These are phyloP conservation scores for Calcarisporium arbuscula DNA, from an alignment of 2,329 filamentous ascomycete species.

Conservation along the genomic window DNA sequence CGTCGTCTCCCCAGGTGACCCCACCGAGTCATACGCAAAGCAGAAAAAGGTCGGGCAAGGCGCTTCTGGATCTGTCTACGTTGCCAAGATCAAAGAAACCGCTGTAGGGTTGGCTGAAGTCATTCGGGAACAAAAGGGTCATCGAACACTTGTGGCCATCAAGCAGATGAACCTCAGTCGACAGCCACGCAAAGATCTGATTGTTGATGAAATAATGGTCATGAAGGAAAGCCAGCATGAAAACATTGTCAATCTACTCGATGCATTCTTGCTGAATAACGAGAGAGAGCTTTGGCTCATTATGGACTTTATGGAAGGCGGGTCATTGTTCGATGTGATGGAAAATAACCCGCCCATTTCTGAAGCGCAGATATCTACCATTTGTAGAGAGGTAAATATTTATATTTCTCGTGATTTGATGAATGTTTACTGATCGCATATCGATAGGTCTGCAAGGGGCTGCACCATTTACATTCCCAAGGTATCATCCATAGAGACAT, in stretches of 20 bases:
- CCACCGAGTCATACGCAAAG: conserved; percentile 90
- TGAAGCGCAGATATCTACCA: conserved; percentile 94
- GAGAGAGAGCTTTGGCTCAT: conserved; percentile 96
- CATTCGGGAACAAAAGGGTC: conserved; percentile 69
- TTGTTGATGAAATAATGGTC: conserved; percentile 97
- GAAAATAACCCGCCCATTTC: conserved; percentile 90
- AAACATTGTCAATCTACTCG: conserved; percentile 97
- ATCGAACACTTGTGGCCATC: conserved; percentile 84
- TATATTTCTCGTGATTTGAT: conserved; percentile 1
- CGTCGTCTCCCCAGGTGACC: conserved; percentile 89
- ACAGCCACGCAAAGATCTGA: conserved; percentile 92
- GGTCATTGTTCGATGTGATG: conserved; percentile 93
- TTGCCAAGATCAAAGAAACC: conserved; percentile 84
- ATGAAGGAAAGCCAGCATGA: conserved; percentile 98
- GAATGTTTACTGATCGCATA: background rate
- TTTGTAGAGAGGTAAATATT: conserved; percentile 76
- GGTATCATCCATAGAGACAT: conserved; percentile 98
- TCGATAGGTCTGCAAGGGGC: conserved; percentile 91
- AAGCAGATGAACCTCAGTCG: conserved; percentile 98
- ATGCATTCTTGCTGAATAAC: conserved; percentile 91
- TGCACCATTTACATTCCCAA: conserved; percentile 88
- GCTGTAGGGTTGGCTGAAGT: conserved; percentile 73
- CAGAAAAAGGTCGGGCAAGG: conserved; percentile 99
- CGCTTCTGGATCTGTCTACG: conserved; percentile 93
- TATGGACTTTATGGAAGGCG: conserved; percentile 99